phyloP scores from a whole-genome alignment of 805 yeast species.

The Ogataea allantospora region DNA sequence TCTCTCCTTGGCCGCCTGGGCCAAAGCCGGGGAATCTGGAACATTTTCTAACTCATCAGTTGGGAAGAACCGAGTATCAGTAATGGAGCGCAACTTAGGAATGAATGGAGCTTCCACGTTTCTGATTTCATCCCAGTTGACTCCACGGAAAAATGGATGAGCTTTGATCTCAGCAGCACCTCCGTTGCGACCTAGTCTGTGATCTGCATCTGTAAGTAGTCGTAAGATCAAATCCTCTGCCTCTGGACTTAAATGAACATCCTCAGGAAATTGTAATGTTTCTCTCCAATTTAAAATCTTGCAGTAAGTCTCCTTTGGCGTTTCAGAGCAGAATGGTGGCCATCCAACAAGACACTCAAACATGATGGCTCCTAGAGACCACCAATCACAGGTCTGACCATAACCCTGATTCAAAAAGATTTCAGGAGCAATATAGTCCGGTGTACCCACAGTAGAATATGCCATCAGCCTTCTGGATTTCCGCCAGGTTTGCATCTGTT shows the following conservation, averaged over 20 bases:
- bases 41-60: conserved; percentile 94
- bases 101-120: conserved; percentile 91
- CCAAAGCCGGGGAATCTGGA: conserved; percentile 81
- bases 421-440: conserved; percentile 95
- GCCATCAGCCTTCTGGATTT: conserved; percentile 91
- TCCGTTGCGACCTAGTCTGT: conserved; percentile 81
- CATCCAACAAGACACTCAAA: conserved; percentile 94
- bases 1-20: conserved; percentile 64
- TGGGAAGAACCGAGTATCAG: conserved; percentile 97
- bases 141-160: conserved; percentile 95
- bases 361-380: conserved; percentile 97
- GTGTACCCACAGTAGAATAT: conserved; percentile 94
- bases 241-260: conserved; percentile 83
- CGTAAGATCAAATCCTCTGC: conserved; percentile 82
- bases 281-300: conserved; percentile 92
- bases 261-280: conserved; percentile 85
- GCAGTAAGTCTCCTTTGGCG: conserved; percentile 90
- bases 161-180: conserved; percentile 89
- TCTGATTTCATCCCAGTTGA: conserved; percentile 87
- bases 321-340: conserved; percentile 96
- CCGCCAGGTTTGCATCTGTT: conserved; percentile 95
- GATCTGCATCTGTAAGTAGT: conserved; percentile 73
- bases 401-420: conserved; percentile 90
- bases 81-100: conserved; percentile 85
- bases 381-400: conserved; percentile 98